Evolutionary conservation across 805 yeast genomes (phyloP).

Genomic region (Priceomyces castillae): DNA sequence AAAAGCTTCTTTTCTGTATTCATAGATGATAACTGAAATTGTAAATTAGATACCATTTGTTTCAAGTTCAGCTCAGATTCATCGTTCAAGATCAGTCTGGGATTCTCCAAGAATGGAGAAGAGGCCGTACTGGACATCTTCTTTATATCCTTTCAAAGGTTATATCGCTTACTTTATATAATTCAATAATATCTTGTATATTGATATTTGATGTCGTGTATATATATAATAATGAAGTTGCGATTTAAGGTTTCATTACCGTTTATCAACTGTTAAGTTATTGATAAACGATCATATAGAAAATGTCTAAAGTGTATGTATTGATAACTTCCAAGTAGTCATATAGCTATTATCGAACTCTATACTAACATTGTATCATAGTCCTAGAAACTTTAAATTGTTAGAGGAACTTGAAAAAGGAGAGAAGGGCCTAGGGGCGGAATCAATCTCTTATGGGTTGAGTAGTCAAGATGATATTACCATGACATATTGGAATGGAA

Average conservation of each 20-base stretch:
- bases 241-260: neutral
- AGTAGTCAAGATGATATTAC: conserved; percentile 86
- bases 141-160: neutral
- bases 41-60: conserved; percentile 24
- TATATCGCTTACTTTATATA: neutral
- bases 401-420: conserved; percentile 97
- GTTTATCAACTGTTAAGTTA: neutral
- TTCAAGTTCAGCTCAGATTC: conserved; percentile 15
- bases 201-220: conserved; percentile 6
- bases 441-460: conserved; percentile 93
- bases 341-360: no score
- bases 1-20: conserved; percentile 35
- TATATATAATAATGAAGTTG: neutral
- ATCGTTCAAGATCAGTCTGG: conserved; percentile 10
- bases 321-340: neutral
- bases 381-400: conserved; percentile 92
- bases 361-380: conserved; percentile 21
- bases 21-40: conserved; percentile 30
- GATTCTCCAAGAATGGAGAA: conserved; percentile 29
- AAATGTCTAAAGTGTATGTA: conserved; percentile 50
- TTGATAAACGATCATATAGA: neutral
- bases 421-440: conserved; percentile 96
- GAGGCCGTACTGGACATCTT: conserved; percentile 14
- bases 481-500: conserved; percentile 97
- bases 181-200: neutral